Percentiles rank a stretch among this genome's conserved stretches.
Evolutionary conservation across 768 basidiomycete species (phyloP).

Genomic region (Neoboletus magnificus): DNA sequence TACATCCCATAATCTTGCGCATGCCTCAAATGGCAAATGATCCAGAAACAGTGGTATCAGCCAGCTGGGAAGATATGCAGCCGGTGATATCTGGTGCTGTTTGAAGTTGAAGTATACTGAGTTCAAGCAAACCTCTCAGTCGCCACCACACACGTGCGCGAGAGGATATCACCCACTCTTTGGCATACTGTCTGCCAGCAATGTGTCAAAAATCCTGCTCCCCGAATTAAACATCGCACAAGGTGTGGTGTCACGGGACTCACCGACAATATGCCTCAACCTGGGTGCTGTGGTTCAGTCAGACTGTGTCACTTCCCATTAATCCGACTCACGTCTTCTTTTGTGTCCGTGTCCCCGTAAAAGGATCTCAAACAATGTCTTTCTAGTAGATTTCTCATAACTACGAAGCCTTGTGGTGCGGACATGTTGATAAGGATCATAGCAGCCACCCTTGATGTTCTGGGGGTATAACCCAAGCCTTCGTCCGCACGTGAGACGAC

Average conservation of each 20-base stretch:
- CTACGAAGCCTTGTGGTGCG: constrained; percentile 67
- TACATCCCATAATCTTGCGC: constrained; percentile 88
- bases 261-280: constrained; percentile 91
- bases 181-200: constrained; percentile 91
- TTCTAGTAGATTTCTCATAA: constrained; percentile 82
- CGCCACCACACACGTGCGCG: not conserved
- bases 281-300: constrained; percentile 40
- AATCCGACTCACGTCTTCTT: constrained; percentile 68
- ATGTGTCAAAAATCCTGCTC: constrained; percentile 82
- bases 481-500: constrained; percentile 82
- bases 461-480: constrained; percentile 69
- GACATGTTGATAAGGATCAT: constrained; percentile 87
- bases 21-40: constrained; percentile 88
- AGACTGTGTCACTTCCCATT: constrained; percentile 20
- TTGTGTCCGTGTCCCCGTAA: constrained; percentile 65
- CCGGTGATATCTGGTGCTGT: constrained; percentile 85
- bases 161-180: constrained; percentile 56
- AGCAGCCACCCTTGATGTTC: constrained; percentile 72
- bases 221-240: constrained; percentile 11
- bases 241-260: not conserved
- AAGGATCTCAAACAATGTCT: constrained; percentile 84
- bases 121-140: not conserved
- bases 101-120: constrained; percentile 93
- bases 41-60: constrained; percentile 75
- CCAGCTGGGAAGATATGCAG: constrained; percentile 83